Evolutionary conservation across 805 yeast genomes (phyloP).

Genomic region (Candida endomychidarum): DNA sequence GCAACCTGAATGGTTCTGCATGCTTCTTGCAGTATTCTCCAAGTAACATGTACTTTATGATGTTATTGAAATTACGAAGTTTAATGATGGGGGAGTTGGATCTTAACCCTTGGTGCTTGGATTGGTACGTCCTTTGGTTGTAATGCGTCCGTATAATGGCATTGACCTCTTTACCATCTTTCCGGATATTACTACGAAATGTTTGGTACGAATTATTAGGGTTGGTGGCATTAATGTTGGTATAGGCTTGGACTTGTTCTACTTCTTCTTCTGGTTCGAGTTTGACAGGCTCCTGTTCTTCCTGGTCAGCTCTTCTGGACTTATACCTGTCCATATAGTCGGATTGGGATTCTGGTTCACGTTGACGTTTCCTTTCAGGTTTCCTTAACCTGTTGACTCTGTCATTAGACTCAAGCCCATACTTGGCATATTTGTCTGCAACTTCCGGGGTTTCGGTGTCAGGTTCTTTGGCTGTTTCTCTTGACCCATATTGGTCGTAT

Average conservation of each 20-base stretch:
- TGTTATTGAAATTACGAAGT: constrained; percentile 85
- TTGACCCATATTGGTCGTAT: constrained; percentile 42
- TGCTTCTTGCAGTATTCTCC: constrained; percentile 54
- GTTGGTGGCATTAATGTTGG: constrained; percentile 23
- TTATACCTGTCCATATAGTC: constrained; percentile 5
- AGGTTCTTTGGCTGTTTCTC: constrained; percentile 10
- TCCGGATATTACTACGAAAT: constrained; percentile 37
- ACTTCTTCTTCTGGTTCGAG: background rate
- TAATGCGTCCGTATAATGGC: constrained; percentile 79
- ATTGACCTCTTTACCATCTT: constrained; percentile 48
- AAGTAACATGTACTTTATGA: constrained; percentile 82
- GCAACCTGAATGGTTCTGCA: constrained; percentile 42
- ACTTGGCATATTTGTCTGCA: constrained; percentile 8
- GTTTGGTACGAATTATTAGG: constrained; percentile 27
- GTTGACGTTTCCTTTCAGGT: constrained; percentile 2
- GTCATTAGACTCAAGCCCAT: constrained; percentile 5
- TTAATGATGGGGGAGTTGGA: constrained; percentile 80
- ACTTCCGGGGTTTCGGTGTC: background rate
- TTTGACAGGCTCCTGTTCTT: constrained; percentile 4
- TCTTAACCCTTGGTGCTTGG: constrained; percentile 60
- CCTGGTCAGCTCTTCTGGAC: constrained; percentile 1
- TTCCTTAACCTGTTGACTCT: constrained; percentile 10
- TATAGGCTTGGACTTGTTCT: constrained; percentile 17
- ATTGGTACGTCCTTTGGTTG: constrained; percentile 74
- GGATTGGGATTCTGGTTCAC: background rate